Base-by-base conservation (phyloP, 2,329 filamentous ascomycete species). In the Colletotrichum theobromicola region DNA sequence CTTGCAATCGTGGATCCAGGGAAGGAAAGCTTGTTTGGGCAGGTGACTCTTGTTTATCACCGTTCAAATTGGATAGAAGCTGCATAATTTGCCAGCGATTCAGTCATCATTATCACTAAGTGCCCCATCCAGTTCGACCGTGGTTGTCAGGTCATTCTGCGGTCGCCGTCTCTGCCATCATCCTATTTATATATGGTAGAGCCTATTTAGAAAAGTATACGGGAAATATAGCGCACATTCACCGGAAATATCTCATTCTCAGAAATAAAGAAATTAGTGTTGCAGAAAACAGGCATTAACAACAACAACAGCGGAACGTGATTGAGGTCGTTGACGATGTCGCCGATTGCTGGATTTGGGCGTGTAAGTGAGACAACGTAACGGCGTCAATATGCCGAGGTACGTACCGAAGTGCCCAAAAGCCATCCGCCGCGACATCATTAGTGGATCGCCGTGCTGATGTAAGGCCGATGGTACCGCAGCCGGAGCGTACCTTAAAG, bases 391-490 rank as follows among this genome's bases (percentile, higher is more conserved):
- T 18, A 7, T 57, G 21, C 24, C 26, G 15, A 63, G 70, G 46
- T 70, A 73, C 70, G 70, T 73, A 70, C 28, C 28, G 60, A 35
- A 30, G 26, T 37, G 28, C 62, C 28, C 30, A 24, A 57, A 28
- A 28, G 28, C 46, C 16, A 46, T 46, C n/a, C 16, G 35, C 18
- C 26, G 55, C 53, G 24, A 28, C 58, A 24, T 34, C 58, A 58
- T 57, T 13, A 71, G 61, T 28, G 61, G 71, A 32, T 34, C 50
- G 4, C 42, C 62, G 35, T 74, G 68, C 72, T 75, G 72, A 75
- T 37, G 68, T 75, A 75, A 75, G 62, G 72, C 46, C 53, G 37
- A 64, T 50, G 42, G 42, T 50, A 50, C 61, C 57, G 32, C 57
- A 60, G 57, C 30, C 18, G 57, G 28, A 34, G 72, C 26, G 42